phyloP scores from a whole-genome alignment of 1,284 basidiomycete species.

The Ustilago curta region DNA sequence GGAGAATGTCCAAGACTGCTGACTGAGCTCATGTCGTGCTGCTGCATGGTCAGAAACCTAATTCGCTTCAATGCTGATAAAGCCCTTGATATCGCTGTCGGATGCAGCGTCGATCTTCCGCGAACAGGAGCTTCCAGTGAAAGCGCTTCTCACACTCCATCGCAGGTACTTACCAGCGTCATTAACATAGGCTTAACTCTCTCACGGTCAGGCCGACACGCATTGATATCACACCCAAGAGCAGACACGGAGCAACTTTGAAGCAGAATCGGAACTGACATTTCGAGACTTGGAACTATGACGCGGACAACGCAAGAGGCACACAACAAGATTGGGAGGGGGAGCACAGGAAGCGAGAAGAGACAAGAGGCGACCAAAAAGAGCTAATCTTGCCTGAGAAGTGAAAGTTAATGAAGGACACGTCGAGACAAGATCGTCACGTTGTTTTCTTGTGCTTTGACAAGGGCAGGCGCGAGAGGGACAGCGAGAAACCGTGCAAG shows the following conservation, averaged over 20 bases:
- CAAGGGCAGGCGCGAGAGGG: slow-evolving; percentile 8
- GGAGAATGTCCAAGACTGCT: no score
- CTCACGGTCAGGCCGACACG: no score
- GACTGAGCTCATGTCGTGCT: no score
- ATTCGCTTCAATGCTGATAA: not conserved
- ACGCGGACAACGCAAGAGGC: not conserved
- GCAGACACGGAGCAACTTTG: not conserved
- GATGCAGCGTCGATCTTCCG: not conserved
- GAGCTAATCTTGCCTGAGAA: no score
- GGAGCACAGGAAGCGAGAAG: not conserved
- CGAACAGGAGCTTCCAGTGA: not conserved
- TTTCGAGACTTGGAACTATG: not conserved
- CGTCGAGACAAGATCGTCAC: slow-evolving; percentile 1
- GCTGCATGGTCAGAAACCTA: not conserved
- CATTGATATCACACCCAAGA: not conserved
- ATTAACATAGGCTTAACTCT: not conserved
- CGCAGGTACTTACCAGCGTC: not conserved
- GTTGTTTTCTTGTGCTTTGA: slow-evolving; percentile 6
- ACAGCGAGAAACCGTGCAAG: slow-evolving; percentile 14
- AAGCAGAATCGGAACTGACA: not conserved
- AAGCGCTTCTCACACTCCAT: not conserved
- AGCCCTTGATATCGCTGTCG: slow-evolving; percentile 1
- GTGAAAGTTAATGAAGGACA: slow-evolving; percentile 1
- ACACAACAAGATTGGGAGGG: not conserved
- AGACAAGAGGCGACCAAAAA: not conserved